A percentile compares a stretch with the other conserved stretches of the same genome.
Evolutionary conservation across 306 rosid species (phyloP).

Genomic region (Glycine soja): DNA sequence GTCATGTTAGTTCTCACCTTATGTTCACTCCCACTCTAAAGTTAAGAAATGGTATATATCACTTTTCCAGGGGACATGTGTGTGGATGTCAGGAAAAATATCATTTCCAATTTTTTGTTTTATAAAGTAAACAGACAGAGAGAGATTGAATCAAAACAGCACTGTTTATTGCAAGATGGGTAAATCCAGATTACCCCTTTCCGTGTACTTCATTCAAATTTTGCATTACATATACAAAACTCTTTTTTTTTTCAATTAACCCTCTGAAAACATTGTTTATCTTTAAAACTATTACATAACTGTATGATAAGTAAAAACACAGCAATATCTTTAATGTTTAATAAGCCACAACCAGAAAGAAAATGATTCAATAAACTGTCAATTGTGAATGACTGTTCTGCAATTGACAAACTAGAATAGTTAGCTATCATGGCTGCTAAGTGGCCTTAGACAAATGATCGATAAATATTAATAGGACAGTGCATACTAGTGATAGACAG

Average conservation of each 20-base stretch:
- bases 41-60: neutral
- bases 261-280: neutral
- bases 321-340: neutral
- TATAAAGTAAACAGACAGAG: neutral
- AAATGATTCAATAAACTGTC: neutral
- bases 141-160: neutral
- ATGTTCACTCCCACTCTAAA: neutral
- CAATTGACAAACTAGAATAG: neutral
- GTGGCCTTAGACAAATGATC: neutral
- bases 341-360: neutral
- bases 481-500: neutral
- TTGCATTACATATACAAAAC: neutral
- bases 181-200: neutral
- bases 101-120: neutral
- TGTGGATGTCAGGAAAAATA: neutral
- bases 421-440: neutral
- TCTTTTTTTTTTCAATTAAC: constrained; percentile 7
- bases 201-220: neutral
- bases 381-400: neutral
- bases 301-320: too few relatives aligned
- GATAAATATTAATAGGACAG: neutral
- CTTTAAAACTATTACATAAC: neutral
- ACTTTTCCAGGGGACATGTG: neutral
- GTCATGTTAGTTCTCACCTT: neutral
- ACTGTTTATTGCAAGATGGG: neutral